Percentiles rank a stretch among this genome's conserved stretches.
Evolutionary conservation across 306 rosid species (phyloP).

Genomic region (Cicer yamashitae): DNA sequence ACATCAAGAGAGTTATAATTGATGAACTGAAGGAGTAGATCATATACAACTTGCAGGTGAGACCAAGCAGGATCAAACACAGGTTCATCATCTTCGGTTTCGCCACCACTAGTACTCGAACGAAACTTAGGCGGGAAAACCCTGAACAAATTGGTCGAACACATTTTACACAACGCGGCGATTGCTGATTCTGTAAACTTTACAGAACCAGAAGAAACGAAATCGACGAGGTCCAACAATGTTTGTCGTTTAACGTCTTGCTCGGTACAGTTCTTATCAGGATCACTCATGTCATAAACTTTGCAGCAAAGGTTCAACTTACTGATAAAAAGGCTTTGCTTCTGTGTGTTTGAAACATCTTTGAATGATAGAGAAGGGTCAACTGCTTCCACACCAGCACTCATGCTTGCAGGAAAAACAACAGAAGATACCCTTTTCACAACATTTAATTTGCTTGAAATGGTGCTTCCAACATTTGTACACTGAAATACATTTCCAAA

Average conservation of each 20-base stretch:
- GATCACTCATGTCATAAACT: slow-evolving; percentile 67
- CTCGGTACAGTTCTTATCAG: slow-evolving; percentile 60
- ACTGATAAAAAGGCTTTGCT: slow-evolving; percentile 81
- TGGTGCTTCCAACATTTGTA: slow-evolving; percentile 89
- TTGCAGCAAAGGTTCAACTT: slow-evolving; percentile 91
- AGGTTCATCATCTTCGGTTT: slow-evolving; percentile 93
- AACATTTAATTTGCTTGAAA: slow-evolving; percentile 91
- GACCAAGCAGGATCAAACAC: slow-evolving; percentile 99
- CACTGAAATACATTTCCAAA: slow-evolving; percentile 90
- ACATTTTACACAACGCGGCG: slow-evolving; percentile 89
- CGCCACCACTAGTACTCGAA: slow-evolving; percentile 68
- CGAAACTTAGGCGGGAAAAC: slow-evolving; percentile 93
- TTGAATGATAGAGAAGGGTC: slow-evolving; percentile 89
- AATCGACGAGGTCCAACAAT: slow-evolving; percentile 84
- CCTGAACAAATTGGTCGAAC: slow-evolving; percentile 83
- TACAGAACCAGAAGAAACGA: slow-evolving; percentile 85
- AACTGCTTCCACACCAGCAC: slow-evolving; percentile 81
- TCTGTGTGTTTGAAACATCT: slow-evolving; percentile 91
- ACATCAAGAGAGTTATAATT: slow-evolving; percentile 76
- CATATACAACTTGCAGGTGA: slow-evolving; percentile 88
- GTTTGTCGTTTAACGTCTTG: slow-evolving; percentile 88
- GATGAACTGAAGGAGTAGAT: slow-evolving; percentile 84
- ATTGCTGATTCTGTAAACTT: slow-evolving; percentile 89
- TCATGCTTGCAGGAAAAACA: slow-evolving; percentile 89
- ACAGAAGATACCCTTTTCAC: slow-evolving; percentile 96